Base-by-base conservation (phyloP, 495 filamentous ascomycete genomes). In the Chaetomidium leptoderma region DNA sequence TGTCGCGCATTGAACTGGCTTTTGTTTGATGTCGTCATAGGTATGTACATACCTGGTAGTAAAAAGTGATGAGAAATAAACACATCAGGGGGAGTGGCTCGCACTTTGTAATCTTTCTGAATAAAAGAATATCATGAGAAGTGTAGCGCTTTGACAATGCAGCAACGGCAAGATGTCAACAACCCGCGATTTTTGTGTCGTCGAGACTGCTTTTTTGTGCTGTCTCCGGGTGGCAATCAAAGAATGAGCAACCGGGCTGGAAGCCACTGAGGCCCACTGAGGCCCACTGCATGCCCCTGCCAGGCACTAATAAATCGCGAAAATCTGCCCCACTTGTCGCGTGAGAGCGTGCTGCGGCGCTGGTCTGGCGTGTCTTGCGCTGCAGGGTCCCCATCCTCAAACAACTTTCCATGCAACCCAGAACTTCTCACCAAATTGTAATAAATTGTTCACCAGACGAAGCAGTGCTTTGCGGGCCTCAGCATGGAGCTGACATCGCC, bases 401-500 rank as follows among this genome's bases (percentile, higher is more conserved):
- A 44, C 13, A 23, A 27, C 16, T 29, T 11, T 19, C 10, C n/a
- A n/a, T n/a, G n/a, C n/a, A n/a, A n/a, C n/a, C 36, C 2, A 4
- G 2, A 27, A 8, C 16, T 30, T 42, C 51, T 17, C 23, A 14
- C n/a, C 27, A 36, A 42, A 51, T 21, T 30, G 19, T 13, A 23
- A 33, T n/a, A 16, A 5, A 16, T 16, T 39, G 29, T 26, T n/a
- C 21, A 32, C 23, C 17, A n/a, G 3, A 29, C 30, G 46, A 30
- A 55, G 33, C 33, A 21, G 7, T 23, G 42, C 42, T 50, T 33
- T 4, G 10, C 48, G 2, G 21, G 35, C 24, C 7, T n/a, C 53
- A 45, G 43, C 29, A 63, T 66, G 61, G 48, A 58, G 17, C 14
- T 61, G 23, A 61, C 63, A 43, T 63, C 66, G 39, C 56, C 66